A percentile compares a stretch with the other conserved stretches of the same genome.
Evolutionary conservation across 139 green algal genomes (phyloP).

Genomic region (Pedinophyceae sp.): DNA sequence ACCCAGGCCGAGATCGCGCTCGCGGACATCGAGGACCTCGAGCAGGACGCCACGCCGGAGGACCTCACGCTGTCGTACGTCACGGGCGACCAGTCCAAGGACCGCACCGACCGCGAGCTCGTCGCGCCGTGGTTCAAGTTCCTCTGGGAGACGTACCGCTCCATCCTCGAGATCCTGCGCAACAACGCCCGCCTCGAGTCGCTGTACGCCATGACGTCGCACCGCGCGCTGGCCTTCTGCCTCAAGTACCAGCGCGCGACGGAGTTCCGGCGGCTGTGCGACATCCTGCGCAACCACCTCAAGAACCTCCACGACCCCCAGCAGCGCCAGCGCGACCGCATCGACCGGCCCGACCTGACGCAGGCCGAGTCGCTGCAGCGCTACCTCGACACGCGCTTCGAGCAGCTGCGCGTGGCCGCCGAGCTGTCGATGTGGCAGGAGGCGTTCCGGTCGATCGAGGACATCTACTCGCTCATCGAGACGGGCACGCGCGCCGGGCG

Average conservation of each 20-base stretch:
- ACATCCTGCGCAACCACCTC: constrained; percentile 94
- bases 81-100: constrained; percentile 81
- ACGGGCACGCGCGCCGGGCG: constrained; percentile 52
- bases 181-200: constrained; percentile 94
- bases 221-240: constrained; percentile 73
- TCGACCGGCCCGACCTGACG: constrained; percentile 76
- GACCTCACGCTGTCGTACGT: constrained; percentile 96
- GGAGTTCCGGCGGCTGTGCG: constrained; percentile 94
- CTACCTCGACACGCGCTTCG: constrained; percentile 93
- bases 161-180: constrained; percentile 87
- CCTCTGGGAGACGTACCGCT: constrained; percentile 96
- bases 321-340: constrained; percentile 27
- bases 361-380: constrained; percentile 72
- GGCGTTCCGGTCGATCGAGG: constrained; percentile 94
- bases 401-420: constrained; percentile 81
- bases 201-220: constrained; percentile 81
- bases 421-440: constrained; percentile 96
- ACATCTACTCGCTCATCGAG: constrained; percentile 85
- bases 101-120: constrained; percentile 85
- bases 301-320: constrained; percentile 72
- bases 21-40: constrained; percentile 77
- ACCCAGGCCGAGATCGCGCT: constrained; percentile 21
- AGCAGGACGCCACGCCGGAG: constrained; percentile 86
- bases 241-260: constrained; percentile 91
- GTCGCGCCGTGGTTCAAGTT: constrained; percentile 99